Evolutionary conservation across 768 basidiomycete genomes (phyloP), one percentile per base, ranked within the genome.

Genomic region (Hericium coralloides): DNA sequence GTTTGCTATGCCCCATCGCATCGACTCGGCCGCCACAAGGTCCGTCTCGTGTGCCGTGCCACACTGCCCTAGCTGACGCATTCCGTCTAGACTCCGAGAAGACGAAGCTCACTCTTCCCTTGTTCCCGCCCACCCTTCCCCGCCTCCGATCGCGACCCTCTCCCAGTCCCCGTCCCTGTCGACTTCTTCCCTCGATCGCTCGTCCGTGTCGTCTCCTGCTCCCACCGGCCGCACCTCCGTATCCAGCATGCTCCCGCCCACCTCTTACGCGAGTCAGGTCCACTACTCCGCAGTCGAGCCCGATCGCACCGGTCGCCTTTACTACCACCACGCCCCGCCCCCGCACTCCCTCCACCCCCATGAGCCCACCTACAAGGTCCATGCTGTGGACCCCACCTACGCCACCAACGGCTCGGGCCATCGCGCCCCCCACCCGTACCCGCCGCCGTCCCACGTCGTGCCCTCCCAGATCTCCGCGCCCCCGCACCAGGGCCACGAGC

Each of bases 141-240:
- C 74, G 37, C 79, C 73, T 2, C 60, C 60, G 12, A 78, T 77
- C 59, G 77, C 77, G 10, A 74, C 76, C 47, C 73, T 75, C 59
- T 71, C 81, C 23, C 79, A 81, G 65, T 86, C 85, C 0, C 83
- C 85, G 41, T 79, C 83, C 6, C 71, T 80, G 38, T 83, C 81
- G 10, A 75, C 79, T 38, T 80, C 81, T 47, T 82, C 82, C 0
- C 72, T 79, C 38, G 83, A 84, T 72, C 78, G 81, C 64, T 79
- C 80, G 48, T 77, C 80, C 37, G 77, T 80, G 48, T 77, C 76
- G n/a, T 81, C 83, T 1, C 82, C 85, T 7, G 80, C 81, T 22
- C 72, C 59, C 65, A 77, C 55, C 73, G 79, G 69, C 60, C 59
- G 63, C 69, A 74, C 59, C 72, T 73, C 59, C 70, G 66, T 53